Conservation (phyloP, 1,139 yeast genomes). For the Eremothecium gossypii region DNA sequence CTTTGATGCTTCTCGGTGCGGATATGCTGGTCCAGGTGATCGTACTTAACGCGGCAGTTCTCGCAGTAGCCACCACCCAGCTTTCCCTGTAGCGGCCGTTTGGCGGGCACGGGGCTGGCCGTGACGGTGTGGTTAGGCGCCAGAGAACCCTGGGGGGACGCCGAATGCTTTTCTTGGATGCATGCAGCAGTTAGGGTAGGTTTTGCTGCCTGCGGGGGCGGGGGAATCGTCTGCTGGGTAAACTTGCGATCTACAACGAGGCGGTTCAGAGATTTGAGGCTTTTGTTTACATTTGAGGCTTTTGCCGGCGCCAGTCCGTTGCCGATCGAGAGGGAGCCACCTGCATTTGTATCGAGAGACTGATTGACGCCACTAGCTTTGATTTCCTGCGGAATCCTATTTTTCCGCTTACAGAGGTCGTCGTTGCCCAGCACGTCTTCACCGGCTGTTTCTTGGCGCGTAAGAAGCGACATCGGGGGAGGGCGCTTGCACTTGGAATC, state of each 20-base stretch:
- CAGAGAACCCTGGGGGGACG: conserved; percentile 3
- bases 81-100: conserved; percentile 17
- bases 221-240: conserved; percentile 3
- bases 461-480: conserved; percentile 9
- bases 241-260: conserved; percentile 28
- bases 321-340: conserved; percentile 25
- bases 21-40: conserved; percentile 71
- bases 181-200: neutral
- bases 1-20: conserved; percentile 61
- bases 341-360: conserved; percentile 21
- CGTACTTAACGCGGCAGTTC: conserved; percentile 83
- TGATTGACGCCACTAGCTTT: conserved; percentile 32
- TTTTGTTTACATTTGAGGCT: conserved; percentile 28
- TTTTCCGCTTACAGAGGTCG: conserved; percentile 23
- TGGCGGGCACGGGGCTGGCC: conserved; percentile 6
- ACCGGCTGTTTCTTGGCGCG: conserved; percentile 23
- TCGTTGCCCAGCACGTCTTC: conserved; percentile 25
- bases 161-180: neutral
- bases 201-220: conserved; percentile 2
- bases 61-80: conserved; percentile 69
- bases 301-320: conserved; percentile 30
- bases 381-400: conserved; percentile 26
- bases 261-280: conserved; percentile 24
- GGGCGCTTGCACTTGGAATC: conserved; percentile 2
- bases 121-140: conserved; percentile 6